Evolutionary conservation across 2,329 filamentous ascomycete genomes (phyloP).

Genomic region (Pseudogymnoascus sp.): DNA sequence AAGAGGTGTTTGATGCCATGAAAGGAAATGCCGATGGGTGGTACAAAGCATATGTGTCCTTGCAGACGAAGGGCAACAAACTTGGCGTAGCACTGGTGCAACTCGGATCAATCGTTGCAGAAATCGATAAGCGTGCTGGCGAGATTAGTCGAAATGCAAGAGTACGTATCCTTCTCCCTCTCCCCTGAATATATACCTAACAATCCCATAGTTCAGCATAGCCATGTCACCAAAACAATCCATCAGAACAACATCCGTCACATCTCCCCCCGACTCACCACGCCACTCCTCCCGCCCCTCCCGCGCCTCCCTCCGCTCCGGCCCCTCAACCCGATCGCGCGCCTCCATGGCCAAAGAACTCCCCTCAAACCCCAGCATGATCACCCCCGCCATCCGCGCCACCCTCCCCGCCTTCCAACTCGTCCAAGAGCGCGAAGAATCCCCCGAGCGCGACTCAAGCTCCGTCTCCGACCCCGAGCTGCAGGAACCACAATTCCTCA

Average conservation of each 20-base stretch:
- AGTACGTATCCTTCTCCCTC: slow-evolving; percentile 39
- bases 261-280: slow-evolving; percentile 11
- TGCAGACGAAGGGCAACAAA: slow-evolving; percentile 63
- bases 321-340: slow-evolving; percentile 18
- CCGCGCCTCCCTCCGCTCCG: slow-evolving; percentile 7
- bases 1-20: slow-evolving; percentile 80
- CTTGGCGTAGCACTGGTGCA: slow-evolving; percentile 62
- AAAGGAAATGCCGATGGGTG: slow-evolving; percentile 86
- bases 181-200: not conserved
- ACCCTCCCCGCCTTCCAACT: slow-evolving; percentile 23
- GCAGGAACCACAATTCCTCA: slow-evolving; percentile 18
- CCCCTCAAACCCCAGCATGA: slow-evolving; percentile 22
- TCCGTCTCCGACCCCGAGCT: slow-evolving; percentile 10
- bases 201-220: not conserved
- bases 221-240: slow-evolving; percentile 12
- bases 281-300: not conserved
- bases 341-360: slow-evolving; percentile 23
- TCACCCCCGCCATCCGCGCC: slow-evolving; percentile 23
- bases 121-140: slow-evolving; percentile 79
- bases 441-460: slow-evolving; percentile 16
- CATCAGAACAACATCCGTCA: not conserved
- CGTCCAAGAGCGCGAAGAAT: slow-evolving; percentile 22
- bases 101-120: slow-evolving; percentile 67
- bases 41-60: slow-evolving; percentile 68
- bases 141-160: slow-evolving; percentile 71